A percentile compares a stretch with the other conserved stretches of the same genome.
phyloP scores from a whole-genome alignment of 306 rosid genomes.

The Glycyrrhiza uralensis region DNA sequence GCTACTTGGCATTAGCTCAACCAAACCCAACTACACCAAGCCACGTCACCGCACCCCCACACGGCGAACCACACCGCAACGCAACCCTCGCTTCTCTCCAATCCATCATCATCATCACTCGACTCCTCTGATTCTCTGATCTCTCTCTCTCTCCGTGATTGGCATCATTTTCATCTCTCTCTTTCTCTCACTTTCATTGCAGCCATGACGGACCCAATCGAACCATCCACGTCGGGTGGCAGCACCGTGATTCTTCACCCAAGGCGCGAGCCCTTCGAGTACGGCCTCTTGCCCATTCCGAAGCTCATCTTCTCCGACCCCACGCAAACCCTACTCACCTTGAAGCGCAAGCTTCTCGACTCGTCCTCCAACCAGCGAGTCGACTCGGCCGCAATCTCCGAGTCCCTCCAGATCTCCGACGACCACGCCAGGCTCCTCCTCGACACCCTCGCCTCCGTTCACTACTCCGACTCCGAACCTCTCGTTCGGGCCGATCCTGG shows the following conservation, averaged over 20 bases:
- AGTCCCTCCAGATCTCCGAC: slow-evolving; percentile 75
- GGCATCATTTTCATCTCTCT: not conserved
- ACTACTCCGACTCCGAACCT: slow-evolving; percentile 68
- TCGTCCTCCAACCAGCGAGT: slow-evolving; percentile 48
- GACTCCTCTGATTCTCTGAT: not conserved
- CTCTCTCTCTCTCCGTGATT: not conserved
- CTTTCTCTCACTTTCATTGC: not conserved
- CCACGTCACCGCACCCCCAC: not conserved
- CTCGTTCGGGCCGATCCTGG: slow-evolving; percentile 47
- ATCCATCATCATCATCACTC: not conserved
- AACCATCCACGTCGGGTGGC: slow-evolving; percentile 48
- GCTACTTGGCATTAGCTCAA: not conserved
- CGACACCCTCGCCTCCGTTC: slow-evolving; percentile 71
- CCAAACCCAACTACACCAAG: not conserved
- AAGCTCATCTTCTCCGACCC: slow-evolving; percentile 88
- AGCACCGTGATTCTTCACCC: slow-evolving; percentile 60
- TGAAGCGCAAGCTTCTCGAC: slow-evolving; percentile 62
- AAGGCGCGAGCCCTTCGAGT: slow-evolving; percentile 87
- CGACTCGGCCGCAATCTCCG: slow-evolving; percentile 56
- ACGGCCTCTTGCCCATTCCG: slow-evolving; percentile 80
- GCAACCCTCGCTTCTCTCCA: not conserved
- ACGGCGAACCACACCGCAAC: not conserved
- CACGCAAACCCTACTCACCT: slow-evolving; percentile 68
- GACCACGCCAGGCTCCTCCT: slow-evolving; percentile 83
- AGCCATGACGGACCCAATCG: slow-evolving; percentile 68